A percentile compares a stretch with the other conserved stretches of the same genome.
Evolutionary conservation across 139 green algal species (phyloP).

Genomic region (Tetraselmis striata): DNA sequence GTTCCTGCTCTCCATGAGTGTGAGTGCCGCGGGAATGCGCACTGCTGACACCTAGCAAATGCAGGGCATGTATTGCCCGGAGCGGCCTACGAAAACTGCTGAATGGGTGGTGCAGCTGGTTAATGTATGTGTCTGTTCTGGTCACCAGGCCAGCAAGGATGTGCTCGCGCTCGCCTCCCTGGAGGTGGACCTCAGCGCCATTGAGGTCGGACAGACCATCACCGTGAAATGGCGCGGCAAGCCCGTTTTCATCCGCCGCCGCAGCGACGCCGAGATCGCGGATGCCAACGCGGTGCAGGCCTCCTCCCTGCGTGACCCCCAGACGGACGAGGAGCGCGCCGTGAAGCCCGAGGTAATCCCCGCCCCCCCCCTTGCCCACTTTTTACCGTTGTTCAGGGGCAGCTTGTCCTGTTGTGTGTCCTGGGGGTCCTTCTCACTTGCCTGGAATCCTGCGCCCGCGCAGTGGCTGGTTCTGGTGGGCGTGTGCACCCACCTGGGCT

Average conservation of each 20-base stretch:
- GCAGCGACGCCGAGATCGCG: conserved; percentile 79
- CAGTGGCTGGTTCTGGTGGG: conserved; percentile 98
- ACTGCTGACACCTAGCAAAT: background rate
- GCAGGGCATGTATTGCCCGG: too few relatives aligned
- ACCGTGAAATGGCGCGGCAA: conserved; percentile 99
- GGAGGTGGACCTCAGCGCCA: conserved; percentile 88
- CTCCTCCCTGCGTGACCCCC: conserved; percentile 78
- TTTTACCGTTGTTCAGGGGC: background rate
- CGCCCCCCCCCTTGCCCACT: background rate
- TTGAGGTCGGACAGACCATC: conserved; percentile 83
- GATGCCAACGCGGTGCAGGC: conserved; percentile 63
- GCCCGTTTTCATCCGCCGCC: conserved; percentile 94
- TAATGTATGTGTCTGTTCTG: background rate
- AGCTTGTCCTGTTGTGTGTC: conserved; percentile 1
- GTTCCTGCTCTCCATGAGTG: conserved; percentile 92
- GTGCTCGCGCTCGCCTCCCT: conserved; percentile 88
- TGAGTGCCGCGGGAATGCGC: conserved; percentile 35
- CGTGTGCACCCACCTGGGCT: conserved; percentile 98
- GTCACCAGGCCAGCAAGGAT: conserved; percentile 70
- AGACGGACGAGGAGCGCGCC: conserved; percentile 72
- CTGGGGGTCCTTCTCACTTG: background rate
- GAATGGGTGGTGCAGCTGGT: too few relatives aligned
- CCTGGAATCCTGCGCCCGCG: conserved; percentile 8
- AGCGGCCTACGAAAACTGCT: too few relatives aligned
- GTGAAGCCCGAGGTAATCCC: conserved; percentile 68